These are phyloP conservation scores for Fagopyrum tataricum DNA, from an alignment of 148 eudicot species.

Conservation along the genomic window DNA sequence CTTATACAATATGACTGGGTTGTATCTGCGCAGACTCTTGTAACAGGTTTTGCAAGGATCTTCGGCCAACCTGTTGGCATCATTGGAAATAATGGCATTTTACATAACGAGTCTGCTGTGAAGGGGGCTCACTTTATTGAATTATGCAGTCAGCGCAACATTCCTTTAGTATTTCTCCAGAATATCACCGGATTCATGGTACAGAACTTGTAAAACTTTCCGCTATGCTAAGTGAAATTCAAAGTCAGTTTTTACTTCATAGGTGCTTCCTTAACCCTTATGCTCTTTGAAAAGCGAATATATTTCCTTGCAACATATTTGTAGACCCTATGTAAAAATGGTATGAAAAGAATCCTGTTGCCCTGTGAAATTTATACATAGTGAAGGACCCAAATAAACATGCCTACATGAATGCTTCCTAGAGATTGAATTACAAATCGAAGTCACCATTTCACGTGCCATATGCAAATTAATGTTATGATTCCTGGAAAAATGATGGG, in stretches of 20 bases:
- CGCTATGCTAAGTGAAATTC: background rate
- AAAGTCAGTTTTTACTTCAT: background rate
- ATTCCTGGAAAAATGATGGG: background rate
- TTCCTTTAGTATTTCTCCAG: conserved; percentile 93
- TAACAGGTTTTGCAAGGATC: conserved; percentile 90
- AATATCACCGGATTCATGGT: conserved; percentile 99
- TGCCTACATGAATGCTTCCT: background rate
- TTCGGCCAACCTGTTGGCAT: conserved; percentile 94
- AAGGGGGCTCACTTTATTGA: conserved; percentile 98
- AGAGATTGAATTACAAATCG: background rate
- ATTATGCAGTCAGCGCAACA: conserved; percentile 85
- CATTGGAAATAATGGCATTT: conserved; percentile 85
- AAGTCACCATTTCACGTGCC: background rate
- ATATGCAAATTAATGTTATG: background rate
- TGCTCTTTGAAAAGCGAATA: background rate
- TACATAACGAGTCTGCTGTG: conserved; percentile 87
- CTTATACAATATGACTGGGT: background rate
- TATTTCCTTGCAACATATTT: background rate
- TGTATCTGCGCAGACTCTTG: conserved; percentile 58
- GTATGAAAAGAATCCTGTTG: background rate
- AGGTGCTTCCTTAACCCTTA: background rate
- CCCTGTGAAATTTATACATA: background rate
- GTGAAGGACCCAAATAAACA: background rate
- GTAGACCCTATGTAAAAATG: background rate
- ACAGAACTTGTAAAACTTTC: conserved; percentile 10